Percentiles rank a stretch among this genome's conserved stretches.
Evolutionary conservation across 2,329 filamentous ascomycete genomes (phyloP).

Genomic region (Microsporum canis): DNA sequence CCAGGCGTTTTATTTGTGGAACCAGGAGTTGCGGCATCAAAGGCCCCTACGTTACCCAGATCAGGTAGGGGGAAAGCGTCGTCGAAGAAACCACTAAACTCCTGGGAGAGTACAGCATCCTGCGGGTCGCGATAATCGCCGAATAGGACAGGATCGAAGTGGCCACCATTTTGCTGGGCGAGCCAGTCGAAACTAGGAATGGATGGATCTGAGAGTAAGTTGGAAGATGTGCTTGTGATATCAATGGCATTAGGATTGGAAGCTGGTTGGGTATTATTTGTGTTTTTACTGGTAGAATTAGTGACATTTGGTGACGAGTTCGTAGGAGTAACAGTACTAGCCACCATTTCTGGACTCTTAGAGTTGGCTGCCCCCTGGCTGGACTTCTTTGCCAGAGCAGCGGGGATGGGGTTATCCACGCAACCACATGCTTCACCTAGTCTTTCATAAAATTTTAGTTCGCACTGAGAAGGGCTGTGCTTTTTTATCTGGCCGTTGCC

Average conservation of each 20-base stretch:
- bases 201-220: neutral
- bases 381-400: conserved; percentile 19
- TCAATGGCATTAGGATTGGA: conserved; percentile 7
- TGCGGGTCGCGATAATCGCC: conserved; percentile 86
- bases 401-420: conserved; percentile 34
- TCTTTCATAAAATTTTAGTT: conserved; percentile 36
- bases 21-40: conserved; percentile 26
- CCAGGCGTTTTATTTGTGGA: conserved; percentile 14
- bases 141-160: conserved; percentile 86
- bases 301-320: neutral
- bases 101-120: conserved; percentile 60
- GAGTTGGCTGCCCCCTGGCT: neutral
- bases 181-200: conserved; percentile 51
- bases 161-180: conserved; percentile 66
- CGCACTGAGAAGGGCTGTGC: conserved; percentile 19
- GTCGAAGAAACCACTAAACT: conserved; percentile 60
- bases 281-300: neutral
- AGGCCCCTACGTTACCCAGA: conserved; percentile 64
- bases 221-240: conserved; percentile 4
- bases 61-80: conserved; percentile 70
- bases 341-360: conserved; percentile 3
- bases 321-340: neutral
- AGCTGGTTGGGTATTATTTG: neutral
- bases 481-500: neutral
- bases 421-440: conserved; percentile 37